A percentile compares a stretch with the other conserved stretches of the same genome.
Conservation (phyloP, 78 protist genomes). For the slime mould (Dictyostelium discoideum) region dicty_2.7 NC_007091.3:204501-205000, state of each 20-base stretch:
- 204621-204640: conserved; percentile 22
- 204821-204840: neutral
- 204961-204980: neutral
- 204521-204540: neutral
- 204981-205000: conserved; percentile 17
- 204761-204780: conserved; percentile 26
- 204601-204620: neutral
- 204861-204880: neutral
- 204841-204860: conserved; percentile 41
- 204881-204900: conserved; percentile 10
- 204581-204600: neutral
- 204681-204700: neutral
- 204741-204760: conserved; percentile 43
- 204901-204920: conserved; percentile 6
- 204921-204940: neutral
- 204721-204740: conserved; percentile 60
- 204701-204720: neutral
- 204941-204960: neutral
- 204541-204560: neutral
- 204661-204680: neutral
- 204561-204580: neutral
- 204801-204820: neutral
- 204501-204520: neutral
- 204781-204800: neutral
- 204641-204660: conserved; percentile 49